Evolutionary conservation across 768 basidiomycete species (phyloP), one percentile per base, ranked within the genome.

Genomic region (Scleroderma bovista): DNA sequence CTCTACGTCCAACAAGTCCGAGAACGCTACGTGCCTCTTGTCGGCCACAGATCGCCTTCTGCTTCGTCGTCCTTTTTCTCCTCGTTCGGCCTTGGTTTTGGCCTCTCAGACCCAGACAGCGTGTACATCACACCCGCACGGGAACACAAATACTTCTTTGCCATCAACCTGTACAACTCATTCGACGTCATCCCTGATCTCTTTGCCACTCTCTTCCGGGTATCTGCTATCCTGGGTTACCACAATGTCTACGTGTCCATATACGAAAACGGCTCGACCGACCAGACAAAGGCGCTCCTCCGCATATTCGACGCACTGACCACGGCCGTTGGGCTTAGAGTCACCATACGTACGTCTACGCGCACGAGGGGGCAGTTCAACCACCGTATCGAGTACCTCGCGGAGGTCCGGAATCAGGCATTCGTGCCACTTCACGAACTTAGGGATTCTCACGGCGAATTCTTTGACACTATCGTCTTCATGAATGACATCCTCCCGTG

Each of bases 401-500:
- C 96, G n/a, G 95, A 99, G 64, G 95, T 99, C n/a, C 88, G 96
- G 52, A 98, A 99, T 67, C 86, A 92, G 23, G 96, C 96, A 13
- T 89, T 99, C 66, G 93, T 89, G 2, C 96, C 96, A 1, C 74
- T 98, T 20, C 88, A 95, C 70, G 96, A 98, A 62, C 78, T 96
- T 33, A 78, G 96, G 36, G 94, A 96, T 64, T 72, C 85, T 22
- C 84, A 93, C 64, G 88, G 88, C 64, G 95, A 98, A 70, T 86
- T 90, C 59, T 99, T 98, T 57, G 95, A 99, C 72, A 82, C 86
- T 33, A 89, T 99, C 72, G 75, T 98, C 52, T 99, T 99, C 78
- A 98, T 98, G 93, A 99, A 99, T 79, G 96, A 99, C 68, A 86
- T 99, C 69, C 75, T 99, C 10, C 96, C 96, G 19, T 99, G 96